Conservation (phyloP, 805 yeast genomes). For the Sungouiella thailandica region DNA sequence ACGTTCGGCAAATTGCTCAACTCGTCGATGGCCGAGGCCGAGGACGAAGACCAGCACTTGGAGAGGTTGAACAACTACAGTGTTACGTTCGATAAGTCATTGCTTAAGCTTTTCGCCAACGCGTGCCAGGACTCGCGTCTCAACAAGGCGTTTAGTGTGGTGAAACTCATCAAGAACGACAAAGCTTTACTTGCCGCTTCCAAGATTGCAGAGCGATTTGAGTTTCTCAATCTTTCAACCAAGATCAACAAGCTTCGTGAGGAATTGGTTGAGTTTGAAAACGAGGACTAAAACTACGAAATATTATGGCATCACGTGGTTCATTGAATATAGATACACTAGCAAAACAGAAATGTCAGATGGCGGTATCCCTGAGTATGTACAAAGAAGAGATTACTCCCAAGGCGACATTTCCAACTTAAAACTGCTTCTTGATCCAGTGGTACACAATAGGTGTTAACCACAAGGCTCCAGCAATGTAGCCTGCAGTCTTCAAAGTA, state of each 20-base stretch:
- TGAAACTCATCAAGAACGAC: constrained; percentile 64
- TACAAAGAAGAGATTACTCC: too few relatives aligned
- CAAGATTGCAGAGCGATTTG: constrained; percentile 71
- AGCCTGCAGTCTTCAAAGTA: constrained; percentile 56
- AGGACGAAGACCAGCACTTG: constrained; percentile 33
- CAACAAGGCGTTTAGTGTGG: constrained; percentile 66
- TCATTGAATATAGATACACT: too few relatives aligned
- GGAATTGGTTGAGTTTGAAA: constrained; percentile 20
- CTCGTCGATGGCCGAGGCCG: constrained; percentile 40
- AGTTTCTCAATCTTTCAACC: constrained; percentile 29
- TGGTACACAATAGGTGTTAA: constrained; percentile 50
- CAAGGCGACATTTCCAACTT: too few relatives aligned
- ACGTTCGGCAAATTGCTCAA: constrained; percentile 57
- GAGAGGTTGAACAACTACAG: constrained; percentile 52
- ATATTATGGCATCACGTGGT: too few relatives aligned
- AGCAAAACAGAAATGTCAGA: too few relatives aligned
- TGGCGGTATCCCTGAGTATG: too few relatives aligned
- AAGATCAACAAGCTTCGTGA: constrained; percentile 37
- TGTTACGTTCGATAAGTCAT: constrained; percentile 64
- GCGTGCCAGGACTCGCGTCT: constrained; percentile 66
- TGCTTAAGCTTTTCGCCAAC: constrained; percentile 69
- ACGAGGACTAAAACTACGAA: too few relatives aligned
- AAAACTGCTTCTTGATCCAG: constrained; percentile 46
- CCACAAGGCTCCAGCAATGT: constrained; percentile 65
- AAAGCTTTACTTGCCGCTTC: constrained; percentile 80